Base-by-base conservation (phyloP, 768 basidiomycete genomes). In the Clavulina sp. region DNA sequence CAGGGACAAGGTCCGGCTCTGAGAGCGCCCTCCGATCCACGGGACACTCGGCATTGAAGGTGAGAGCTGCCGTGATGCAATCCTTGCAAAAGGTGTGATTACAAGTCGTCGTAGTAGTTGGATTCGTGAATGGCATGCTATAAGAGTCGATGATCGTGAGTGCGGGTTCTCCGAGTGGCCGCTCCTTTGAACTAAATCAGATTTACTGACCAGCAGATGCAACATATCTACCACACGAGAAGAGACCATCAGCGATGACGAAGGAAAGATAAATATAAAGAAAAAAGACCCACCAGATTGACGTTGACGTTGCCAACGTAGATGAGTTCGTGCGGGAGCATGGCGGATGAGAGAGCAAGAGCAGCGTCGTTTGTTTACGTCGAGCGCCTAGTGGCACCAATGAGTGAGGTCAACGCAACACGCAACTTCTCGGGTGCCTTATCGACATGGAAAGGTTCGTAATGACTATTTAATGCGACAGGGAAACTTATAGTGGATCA, bases 341-440 rank as follows among this genome's bases (percentile, higher is more conserved):
- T 13, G 36, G 19, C 13, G 36, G 19, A 13, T 13, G 36, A 38
- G 36, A 38, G 36, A 38, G 36, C 13, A 13, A 19, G 13, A 13
- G 36, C 36, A 13, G n/a, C n/a, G n/a, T n/a, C n/a, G n/a, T n/a
- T n/a, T n/a, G n/a, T n/a, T n/a, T n/a, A n/a, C n/a, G n/a, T n/a
- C n/a, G n/a, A n/a, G n/a, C n/a, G n/a, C n/a, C n/a, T n/a, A n/a
- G n/a, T n/a, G n/a, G n/a, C n/a, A n/a, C n/a, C n/a, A n/a, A n/a
- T n/a, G n/a, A n/a, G n/a, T n/a, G n/a, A 61, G 58, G 57, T 60
- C 16, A 59, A 63, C 61, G 61, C 69, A 47, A 84, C 84, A 60
- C 75, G 80, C 57, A 92, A 93, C 66, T 96, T 96, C 68, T 85
- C 87, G n/a, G 81, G 80, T 47, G 92, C 92, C 24, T 68, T 96